A percentile compares a stretch with the other conserved stretches of the same genome.
Conservation (phyloP, 2,329 filamentous ascomycete species). For the Davidsoniella neocaledoniae region DNA sequence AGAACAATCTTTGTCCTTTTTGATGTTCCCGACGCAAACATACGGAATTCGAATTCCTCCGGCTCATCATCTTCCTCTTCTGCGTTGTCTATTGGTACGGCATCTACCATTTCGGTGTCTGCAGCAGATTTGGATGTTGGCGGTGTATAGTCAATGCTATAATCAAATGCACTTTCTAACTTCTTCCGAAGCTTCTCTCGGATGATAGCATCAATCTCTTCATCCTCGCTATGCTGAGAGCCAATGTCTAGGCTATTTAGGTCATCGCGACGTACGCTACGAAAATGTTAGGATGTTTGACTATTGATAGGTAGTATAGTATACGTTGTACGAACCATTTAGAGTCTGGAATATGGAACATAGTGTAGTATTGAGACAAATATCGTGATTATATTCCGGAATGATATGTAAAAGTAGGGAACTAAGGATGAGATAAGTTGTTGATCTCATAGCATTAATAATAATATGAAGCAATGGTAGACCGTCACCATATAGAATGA, state of each 20-base stretch:
- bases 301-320: not conserved
- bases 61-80: conserved; percentile 17
- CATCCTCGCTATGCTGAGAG: conserved; percentile 15
- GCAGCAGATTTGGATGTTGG: conserved; percentile 14
- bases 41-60: conserved; percentile 38
- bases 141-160: conserved; percentile 3
- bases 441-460: no score
- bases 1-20: conserved; percentile 34
- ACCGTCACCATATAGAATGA: no score
- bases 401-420: no score
- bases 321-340: conserved; percentile 27
- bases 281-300: conserved; percentile 1
- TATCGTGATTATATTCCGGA: no score
- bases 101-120: conserved; percentile 4
- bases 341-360: conserved; percentile 36
- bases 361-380: conserved; percentile 15
- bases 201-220: conserved; percentile 3
- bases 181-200: conserved; percentile 12
- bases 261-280: conserved; percentile 39
- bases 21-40: conserved; percentile 32
- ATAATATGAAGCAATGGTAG: no score
- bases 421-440: no score
- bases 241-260: conserved; percentile 24
- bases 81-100: conserved; percentile 8
- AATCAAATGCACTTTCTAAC: conserved; percentile 12